A percentile compares a stretch with the other conserved stretches of the same genome.
These are phyloP conservation scores for Helotiales sp. DNA, from an alignment of 2,329 filamentous ascomycete genomes.

Conservation along the genomic window DNA sequence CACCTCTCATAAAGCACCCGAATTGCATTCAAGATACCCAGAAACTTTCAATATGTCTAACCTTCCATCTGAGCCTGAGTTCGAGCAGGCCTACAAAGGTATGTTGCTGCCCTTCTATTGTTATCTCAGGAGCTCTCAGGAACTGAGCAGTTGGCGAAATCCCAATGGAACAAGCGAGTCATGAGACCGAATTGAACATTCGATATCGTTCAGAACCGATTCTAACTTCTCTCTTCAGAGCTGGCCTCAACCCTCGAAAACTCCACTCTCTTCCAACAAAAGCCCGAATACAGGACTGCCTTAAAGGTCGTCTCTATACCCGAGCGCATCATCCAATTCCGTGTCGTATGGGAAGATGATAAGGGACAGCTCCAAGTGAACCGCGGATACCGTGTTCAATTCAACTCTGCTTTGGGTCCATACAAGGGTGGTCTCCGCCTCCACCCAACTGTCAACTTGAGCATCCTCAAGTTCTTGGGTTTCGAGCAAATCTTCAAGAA, in stretches of 20 bases:
- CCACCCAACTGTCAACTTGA: slow-evolving; percentile 85
- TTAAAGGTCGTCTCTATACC: slow-evolving; percentile 87
- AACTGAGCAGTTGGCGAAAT: neutral
- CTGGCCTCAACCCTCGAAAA: slow-evolving; percentile 93
- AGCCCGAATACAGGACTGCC: slow-evolving; percentile 92
- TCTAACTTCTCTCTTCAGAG: slow-evolving; percentile 59
- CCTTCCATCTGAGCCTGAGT: slow-evolving; percentile 89
- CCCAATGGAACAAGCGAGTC: neutral
- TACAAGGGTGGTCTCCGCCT: slow-evolving; percentile 98
- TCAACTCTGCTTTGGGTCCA: slow-evolving; percentile 95
- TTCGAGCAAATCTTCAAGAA: slow-evolving; percentile 99
- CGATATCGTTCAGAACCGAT: neutral
- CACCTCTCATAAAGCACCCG: neutral
- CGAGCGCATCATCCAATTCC: slow-evolving; percentile 96
- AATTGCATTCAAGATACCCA: slow-evolving; percentile 14
- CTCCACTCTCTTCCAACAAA: slow-evolving; percentile 88
- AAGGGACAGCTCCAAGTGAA: slow-evolving; percentile 88
- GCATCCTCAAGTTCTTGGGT: slow-evolving; percentile 92
- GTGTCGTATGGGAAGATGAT: slow-evolving; percentile 96
- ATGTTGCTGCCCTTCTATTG: slow-evolving; percentile 42
- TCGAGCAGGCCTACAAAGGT: slow-evolving; percentile 98
- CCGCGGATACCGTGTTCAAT: slow-evolving; percentile 95
- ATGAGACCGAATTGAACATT: neutral
- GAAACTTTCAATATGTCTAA: slow-evolving; percentile 69
- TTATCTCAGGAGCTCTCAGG: slow-evolving; percentile 24